Conservation (phyloP, 345 rosid genomes). For the Brassica juncea region DNA sequence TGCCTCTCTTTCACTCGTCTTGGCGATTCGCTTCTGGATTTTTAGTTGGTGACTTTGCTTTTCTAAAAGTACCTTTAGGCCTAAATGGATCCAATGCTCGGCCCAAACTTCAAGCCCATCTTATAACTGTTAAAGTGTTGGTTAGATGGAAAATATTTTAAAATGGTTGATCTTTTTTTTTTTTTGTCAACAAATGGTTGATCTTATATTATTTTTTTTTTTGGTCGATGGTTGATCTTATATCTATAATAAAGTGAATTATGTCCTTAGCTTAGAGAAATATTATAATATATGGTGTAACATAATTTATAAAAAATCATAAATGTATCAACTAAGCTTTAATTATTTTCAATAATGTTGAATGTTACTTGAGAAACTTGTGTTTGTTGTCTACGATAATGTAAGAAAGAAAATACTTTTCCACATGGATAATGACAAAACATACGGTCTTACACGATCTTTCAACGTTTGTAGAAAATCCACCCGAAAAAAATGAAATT, state of each 20-base stretch:
- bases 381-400: not conserved
- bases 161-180: not conserved
- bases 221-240: no score
- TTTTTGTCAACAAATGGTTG: not conserved
- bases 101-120: not conserved
- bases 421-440: slow-evolving; percentile 22
- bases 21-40: slow-evolving; percentile 12
- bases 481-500: not conserved
- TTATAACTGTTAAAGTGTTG: not conserved
- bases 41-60: not conserved
- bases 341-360: not conserved
- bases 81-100: not conserved
- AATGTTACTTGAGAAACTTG: not conserved
- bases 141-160: not conserved
- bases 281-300: no score
- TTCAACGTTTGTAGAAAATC: slow-evolving; percentile 9
- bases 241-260: no score
- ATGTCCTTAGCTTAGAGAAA: no score
- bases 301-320: not conserved
- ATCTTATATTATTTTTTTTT: no score
- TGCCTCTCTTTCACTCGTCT: slow-evolving; percentile 9
- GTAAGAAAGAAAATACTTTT: not conserved
- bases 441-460: not conserved
- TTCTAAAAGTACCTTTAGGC: not conserved
- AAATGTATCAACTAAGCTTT: not conserved